phyloP scores from a whole-genome alignment of 352 stramenopile genomes.

The Pythium sp. region DNA sequence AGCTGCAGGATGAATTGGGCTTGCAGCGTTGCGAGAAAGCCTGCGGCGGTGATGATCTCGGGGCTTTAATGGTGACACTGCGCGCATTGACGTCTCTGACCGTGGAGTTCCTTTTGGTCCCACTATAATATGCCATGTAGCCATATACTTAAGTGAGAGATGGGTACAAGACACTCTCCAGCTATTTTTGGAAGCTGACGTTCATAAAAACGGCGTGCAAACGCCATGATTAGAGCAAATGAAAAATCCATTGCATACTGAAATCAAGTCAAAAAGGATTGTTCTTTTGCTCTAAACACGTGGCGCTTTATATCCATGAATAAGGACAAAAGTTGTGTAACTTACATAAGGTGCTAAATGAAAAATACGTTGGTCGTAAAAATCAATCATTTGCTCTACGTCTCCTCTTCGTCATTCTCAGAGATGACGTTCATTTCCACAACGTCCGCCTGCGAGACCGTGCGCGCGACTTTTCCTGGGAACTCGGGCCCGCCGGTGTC shows the following conservation, averaged over 20 bases:
- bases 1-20: background rate
- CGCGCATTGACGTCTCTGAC: slow-evolving; percentile 6
- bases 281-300: too few species aligned
- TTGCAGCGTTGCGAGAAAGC: background rate
- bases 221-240: too few species aligned
- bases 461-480: slow-evolving; percentile 41
- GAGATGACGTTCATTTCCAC: slow-evolving; percentile 84
- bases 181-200: background rate
- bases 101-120: too few species aligned
- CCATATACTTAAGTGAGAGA: slow-evolving; percentile 5
- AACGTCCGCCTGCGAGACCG: slow-evolving; percentile 35
- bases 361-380: background rate
- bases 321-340: too few species aligned
- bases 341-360: too few species aligned
- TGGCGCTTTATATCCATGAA: too few species aligned
- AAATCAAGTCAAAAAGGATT: too few species aligned
- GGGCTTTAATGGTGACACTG: background rate
- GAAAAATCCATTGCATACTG: too few species aligned
- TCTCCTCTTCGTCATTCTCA: slow-evolving; percentile 75
- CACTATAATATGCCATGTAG: background rate
- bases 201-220: too few species aligned
- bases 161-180: background rate
- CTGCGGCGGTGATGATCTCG: background rate
- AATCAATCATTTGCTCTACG: slow-evolving; percentile 10
- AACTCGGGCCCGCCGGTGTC: slow-evolving; percentile 60